Percentiles rank a stretch among this genome's conserved stretches.
phyloP scores from a whole-genome alignment of 1,139 yeast genomes.

The Yamadazyma sp. region DNA sequence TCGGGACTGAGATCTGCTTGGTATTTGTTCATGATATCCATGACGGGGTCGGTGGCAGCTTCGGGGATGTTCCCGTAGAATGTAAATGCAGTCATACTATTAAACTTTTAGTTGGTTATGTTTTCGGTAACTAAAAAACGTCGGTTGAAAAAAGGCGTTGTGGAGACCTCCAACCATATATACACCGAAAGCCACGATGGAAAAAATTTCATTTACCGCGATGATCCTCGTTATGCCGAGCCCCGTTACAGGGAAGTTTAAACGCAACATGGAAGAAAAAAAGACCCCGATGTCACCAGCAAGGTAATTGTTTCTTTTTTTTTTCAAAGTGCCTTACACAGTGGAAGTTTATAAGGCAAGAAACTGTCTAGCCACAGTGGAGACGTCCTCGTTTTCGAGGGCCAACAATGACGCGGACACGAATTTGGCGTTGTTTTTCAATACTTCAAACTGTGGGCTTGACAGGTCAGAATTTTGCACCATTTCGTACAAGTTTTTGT shows the following conservation, averaged over 20 bases:
- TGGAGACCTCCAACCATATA: no score
- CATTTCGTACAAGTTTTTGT: constrained; percentile 10
- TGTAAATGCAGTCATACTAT: constrained; percentile 24
- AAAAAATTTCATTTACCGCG: constrained; percentile 10
- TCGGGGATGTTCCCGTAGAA: constrained; percentile 26
- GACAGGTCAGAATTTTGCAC: constrained; percentile 8
- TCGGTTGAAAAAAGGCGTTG: neutral
- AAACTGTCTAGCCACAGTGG: constrained; percentile 7
- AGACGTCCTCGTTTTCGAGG: constrained; percentile 6
- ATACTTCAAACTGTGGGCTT: constrained; percentile 17
- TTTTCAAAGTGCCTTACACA: neutral
- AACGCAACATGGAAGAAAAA: neutral
- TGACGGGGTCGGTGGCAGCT: constrained; percentile 39
- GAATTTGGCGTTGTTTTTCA: constrained; percentile 35
- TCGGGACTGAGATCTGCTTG: constrained; percentile 27
- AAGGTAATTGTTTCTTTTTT: no score
- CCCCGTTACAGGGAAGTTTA: constrained; percentile 4
- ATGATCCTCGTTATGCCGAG: constrained; percentile 6
- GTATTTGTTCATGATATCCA: constrained; percentile 28
- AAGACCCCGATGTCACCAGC: neutral
- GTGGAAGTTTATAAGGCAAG: constrained; percentile 2
- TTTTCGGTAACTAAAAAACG: neutral
- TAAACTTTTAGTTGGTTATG: neutral
- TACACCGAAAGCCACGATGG: neutral
- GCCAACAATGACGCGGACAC: constrained; percentile 28